phyloP scores from a whole-genome alignment of 768 basidiomycete genomes.

The Boletus reticulatus region DNA sequence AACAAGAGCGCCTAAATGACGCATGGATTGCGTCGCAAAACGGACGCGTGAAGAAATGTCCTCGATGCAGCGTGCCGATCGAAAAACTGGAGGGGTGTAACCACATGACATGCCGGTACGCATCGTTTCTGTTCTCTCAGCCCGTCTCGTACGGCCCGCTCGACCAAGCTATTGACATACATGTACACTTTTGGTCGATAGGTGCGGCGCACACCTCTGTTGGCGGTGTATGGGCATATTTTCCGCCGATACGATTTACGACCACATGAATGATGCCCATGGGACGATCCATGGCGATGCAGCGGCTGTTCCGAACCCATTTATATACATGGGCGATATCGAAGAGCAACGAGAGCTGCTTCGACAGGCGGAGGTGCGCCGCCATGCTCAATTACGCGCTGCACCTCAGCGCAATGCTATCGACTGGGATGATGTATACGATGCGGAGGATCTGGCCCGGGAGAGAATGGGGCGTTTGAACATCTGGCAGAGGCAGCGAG shows the following conservation, averaged over 20 bases:
- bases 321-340: slow-evolving; percentile 16
- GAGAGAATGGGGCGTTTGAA: neutral
- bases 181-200: slow-evolving; percentile 12
- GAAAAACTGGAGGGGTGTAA: slow-evolving; percentile 75
- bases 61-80: slow-evolving; percentile 64
- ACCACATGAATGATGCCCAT: slow-evolving; percentile 38
- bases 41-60: slow-evolving; percentile 65
- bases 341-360: slow-evolving; percentile 21
- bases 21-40: slow-evolving; percentile 56
- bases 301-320: slow-evolving; percentile 1
- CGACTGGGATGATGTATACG: no score
- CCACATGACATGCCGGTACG: slow-evolving; percentile 64
- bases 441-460: no score
- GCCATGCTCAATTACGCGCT: neutral
- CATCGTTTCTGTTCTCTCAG: neutral
- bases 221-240: slow-evolving; percentile 60
- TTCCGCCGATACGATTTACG: slow-evolving; percentile 26
- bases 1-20: slow-evolving; percentile 52
- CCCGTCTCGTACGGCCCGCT: no score
- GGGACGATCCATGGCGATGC: slow-evolving; percentile 27
- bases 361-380: slow-evolving; percentile 12
- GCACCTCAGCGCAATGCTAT: no score
- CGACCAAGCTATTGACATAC: no score
- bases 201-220: slow-evolving; percentile 74
- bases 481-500: neutral